Conservation (phyloP, 148 eudicot genomes). For the Heliamphora exappendiculata region DNA sequence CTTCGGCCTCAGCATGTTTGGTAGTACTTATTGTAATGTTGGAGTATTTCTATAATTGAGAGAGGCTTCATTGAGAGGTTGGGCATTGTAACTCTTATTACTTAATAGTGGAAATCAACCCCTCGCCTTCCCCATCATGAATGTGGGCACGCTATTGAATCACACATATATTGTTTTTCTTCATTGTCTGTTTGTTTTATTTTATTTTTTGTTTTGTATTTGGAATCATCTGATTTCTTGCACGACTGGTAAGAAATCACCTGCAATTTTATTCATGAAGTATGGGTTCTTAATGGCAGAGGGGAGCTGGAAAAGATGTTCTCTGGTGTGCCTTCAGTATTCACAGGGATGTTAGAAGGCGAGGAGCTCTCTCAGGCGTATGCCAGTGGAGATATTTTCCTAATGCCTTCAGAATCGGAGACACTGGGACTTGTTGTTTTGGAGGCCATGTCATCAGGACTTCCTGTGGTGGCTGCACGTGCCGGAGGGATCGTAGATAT, state of each 20-base stretch:
- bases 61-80: no score
- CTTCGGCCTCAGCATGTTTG: no score
- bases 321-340: slow-evolving; percentile 76
- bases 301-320: slow-evolving; percentile 65
- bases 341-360: slow-evolving; percentile 78
- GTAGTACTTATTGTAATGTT: no score
- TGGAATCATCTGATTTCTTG: no score
- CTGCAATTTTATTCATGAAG: background rate
- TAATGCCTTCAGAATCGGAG: slow-evolving; percentile 96
- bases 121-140: no score
- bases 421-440: slow-evolving; percentile 80
- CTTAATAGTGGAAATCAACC: no score
- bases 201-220: no score
- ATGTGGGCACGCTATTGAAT: no score
- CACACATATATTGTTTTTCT: no score
- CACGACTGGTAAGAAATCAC: background rate
- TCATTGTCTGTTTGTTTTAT: no score
- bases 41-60: no score
- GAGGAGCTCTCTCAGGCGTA: slow-evolving; percentile 96
- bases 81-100: no score
- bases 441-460: slow-evolving; percentile 94
- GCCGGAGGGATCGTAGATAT: slow-evolving; percentile 93
- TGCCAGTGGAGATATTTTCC: slow-evolving; percentile 82
- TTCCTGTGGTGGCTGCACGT: slow-evolving; percentile 84
- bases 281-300: slow-evolving; percentile 25